Conservation (phyloP, 2,329 filamentous ascomycete species). For the Massarina eburnea region DNA sequence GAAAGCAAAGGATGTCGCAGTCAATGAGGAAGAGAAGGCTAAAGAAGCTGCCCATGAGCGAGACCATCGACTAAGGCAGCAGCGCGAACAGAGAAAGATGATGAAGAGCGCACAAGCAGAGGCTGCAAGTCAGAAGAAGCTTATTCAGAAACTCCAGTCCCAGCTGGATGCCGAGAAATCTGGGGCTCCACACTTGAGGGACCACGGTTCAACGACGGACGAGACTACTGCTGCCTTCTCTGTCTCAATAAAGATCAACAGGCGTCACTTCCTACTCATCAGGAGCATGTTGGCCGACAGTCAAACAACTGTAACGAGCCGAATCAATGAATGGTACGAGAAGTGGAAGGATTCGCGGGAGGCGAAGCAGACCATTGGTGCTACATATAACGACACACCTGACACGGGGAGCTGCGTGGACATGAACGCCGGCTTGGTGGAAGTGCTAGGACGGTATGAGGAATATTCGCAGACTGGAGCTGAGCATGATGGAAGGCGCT, state of each 20-base stretch:
- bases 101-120: conserved; percentile 16
- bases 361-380: conserved; percentile 7
- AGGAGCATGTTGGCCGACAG: conserved; percentile 7
- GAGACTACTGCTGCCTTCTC: conserved; percentile 13
- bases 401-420: conserved; percentile 4
- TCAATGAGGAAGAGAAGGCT: conserved; percentile 18
- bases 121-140: conserved; percentile 10
- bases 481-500: conserved; percentile 17
- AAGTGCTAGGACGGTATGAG: not conserved
- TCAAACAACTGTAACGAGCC: conserved; percentile 7
- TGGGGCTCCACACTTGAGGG: conserved; percentile 15
- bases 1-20: conserved; percentile 17
- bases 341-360: conserved; percentile 12
- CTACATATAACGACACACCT: conserved; percentile 4
- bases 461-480: conserved; percentile 11
- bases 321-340: conserved; percentile 13
- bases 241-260: conserved; percentile 12
- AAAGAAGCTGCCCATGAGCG: conserved; percentile 17
- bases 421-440: conserved; percentile 8
- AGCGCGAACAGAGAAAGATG: conserved; percentile 19
- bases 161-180: conserved; percentile 15
- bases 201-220: conserved; percentile 8
- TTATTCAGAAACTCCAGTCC: conserved; percentile 11
- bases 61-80: conserved; percentile 10
- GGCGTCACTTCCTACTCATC: conserved; percentile 11